Conservation (phyloP, 2,329 filamentous ascomycete species). For the Colletotrichum camelliae region DNA sequence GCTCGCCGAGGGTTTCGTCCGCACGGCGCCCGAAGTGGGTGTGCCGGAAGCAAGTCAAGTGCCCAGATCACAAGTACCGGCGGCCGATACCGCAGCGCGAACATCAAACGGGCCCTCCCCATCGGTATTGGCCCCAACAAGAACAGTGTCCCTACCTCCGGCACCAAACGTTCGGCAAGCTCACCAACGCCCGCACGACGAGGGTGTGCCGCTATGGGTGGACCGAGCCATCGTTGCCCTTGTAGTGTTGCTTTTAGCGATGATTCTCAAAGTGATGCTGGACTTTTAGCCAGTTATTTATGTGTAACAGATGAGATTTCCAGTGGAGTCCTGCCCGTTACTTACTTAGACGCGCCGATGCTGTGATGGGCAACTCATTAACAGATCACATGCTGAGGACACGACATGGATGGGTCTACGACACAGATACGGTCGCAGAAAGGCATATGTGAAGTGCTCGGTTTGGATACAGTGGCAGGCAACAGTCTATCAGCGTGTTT, state of each 20-base stretch:
- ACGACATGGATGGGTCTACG: background rate
- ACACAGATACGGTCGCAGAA: background rate
- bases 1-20: conserved; percentile 64
- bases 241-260: conserved; percentile 70
- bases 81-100: background rate
- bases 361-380: background rate
- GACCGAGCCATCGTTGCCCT: conserved; percentile 81
- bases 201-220: conserved; percentile 74
- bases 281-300: conserved; percentile 25
- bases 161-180: conserved; percentile 14
- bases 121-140: conserved; percentile 31
- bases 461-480: background rate
- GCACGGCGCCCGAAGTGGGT: conserved; percentile 43
- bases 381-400: background rate
- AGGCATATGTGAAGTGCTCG: background rate
- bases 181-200: conserved; percentile 29
- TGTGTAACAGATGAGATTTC: background rate
- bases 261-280: conserved; percentile 66
- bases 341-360: background rate
- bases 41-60: background rate
- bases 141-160: conserved; percentile 29
- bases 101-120: conserved; percentile 25
- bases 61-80: background rate
- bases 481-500: background rate
- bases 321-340: background rate